Conservation (phyloP, 805 yeast genomes). For the Spathaspora sp. region DNA sequence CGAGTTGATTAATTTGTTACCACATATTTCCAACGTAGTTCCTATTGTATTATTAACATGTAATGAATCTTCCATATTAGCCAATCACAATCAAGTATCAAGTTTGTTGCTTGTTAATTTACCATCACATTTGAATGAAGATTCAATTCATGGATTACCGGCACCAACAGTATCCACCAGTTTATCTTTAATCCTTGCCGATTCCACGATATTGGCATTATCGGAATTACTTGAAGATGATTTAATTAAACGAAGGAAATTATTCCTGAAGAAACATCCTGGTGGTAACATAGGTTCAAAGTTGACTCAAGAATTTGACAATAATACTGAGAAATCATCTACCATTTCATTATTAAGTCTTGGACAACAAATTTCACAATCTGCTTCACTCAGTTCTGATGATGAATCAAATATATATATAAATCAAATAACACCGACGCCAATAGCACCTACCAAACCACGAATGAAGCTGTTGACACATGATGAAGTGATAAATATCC, state of each 20-base stretch:
- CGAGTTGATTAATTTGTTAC: constrained; percentile 57
- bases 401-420: constrained; percentile 13
- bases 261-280: constrained; percentile 76
- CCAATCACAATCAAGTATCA: constrained; percentile 46
- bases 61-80: constrained; percentile 50
- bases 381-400: constrained; percentile 17
- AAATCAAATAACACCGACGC: background rate
- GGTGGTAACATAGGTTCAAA: constrained; percentile 83
- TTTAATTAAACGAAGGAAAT: constrained; percentile 44
- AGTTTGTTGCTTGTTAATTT: constrained; percentile 60
- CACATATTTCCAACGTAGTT: constrained; percentile 51
- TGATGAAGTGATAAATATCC: constrained; percentile 3
- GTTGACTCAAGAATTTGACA: constrained; percentile 14
- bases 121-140: constrained; percentile 56
- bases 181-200: constrained; percentile 69
- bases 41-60: constrained; percentile 66
- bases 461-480: background rate
- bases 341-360: constrained; percentile 6
- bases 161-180: constrained; percentile 90
- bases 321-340: constrained; percentile 2
- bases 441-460: background rate
- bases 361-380: constrained; percentile 7
- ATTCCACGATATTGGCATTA: constrained; percentile 72
- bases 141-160: constrained; percentile 67
- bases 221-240: constrained; percentile 65